Base-by-base conservation (phyloP, 140 eudicot genomes). In the Anethum foeniculum region DNA sequence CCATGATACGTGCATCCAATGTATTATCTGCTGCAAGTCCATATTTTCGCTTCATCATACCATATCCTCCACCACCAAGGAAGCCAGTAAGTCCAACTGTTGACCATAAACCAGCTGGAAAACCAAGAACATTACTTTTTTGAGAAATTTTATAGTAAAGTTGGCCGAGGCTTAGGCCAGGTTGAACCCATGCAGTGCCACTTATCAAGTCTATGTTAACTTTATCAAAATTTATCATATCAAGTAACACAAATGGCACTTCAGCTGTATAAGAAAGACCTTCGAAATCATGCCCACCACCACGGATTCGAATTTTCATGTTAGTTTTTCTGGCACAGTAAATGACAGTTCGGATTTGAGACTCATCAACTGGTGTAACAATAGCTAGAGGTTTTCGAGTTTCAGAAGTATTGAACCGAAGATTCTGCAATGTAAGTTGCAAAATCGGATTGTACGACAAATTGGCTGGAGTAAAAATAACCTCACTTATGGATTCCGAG, bases 141-240 rank as follows among this genome's bases (percentile, higher is more conserved):
- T 76, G 41, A 0, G 79, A 28, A 48, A 76, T 27, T 32, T 19
- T 51, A 10, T 76, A 47, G 3, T 76, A 76, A 27, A 76, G 44
- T 25, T 47, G 39, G 2, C 79, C 79, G 3, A 76, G 79, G 60
- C 60, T 76, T 4, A 46, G 18, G 16, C 79, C 65, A 4, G 79
- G 38, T 48, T 76, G 79, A 76, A 76, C 64, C 79, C 79, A 76
- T n/a, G 79, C 79, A 76, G 65, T 76, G n/a, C 39, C 14, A 12
- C 43, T 46, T 48, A 47, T 51, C 52, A 76, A 19, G 39, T 76
- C 79, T 25, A 76, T 28, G 14, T 76, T 51, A 10, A 76, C 64
- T 44, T 10, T 25, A 0, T 44, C 12, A 43, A 76, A 32, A 76
- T 76, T 76, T 14, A 51, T 43, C 79, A 48, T 43, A 48, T 76